A percentile compares a stretch with the other conserved stretches of the same genome.
Conservation (phyloP, 2,329 filamentous ascomycete species). For the Penicillium sp. region DNA sequence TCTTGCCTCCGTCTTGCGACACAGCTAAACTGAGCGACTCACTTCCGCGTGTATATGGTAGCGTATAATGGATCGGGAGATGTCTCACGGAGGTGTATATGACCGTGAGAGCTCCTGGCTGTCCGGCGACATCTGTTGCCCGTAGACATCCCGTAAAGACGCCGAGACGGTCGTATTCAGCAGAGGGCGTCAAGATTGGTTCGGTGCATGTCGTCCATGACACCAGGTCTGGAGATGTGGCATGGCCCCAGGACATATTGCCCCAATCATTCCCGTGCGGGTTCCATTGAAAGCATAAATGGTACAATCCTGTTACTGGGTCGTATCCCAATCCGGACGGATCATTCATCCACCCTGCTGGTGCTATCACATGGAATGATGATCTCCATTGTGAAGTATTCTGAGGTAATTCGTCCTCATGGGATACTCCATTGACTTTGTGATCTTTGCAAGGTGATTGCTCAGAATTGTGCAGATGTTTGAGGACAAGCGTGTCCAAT, state of each 20-base stretch:
- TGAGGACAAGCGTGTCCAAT: background rate
- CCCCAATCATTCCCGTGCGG: conserved; percentile 37
- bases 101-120: conserved; percentile 26
- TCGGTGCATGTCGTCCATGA: conserved; percentile 28
- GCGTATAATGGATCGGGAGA: conserved; percentile 36
- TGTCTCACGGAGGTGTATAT: conserved; percentile 37
- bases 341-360: conserved; percentile 40
- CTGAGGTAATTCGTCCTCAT: background rate
- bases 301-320: conserved; percentile 32
- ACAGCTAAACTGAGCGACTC: conserved; percentile 35
- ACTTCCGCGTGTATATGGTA: conserved; percentile 30
- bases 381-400: conserved; percentile 18
- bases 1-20: conserved; percentile 32
- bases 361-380: conserved; percentile 32
- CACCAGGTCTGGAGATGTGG: conserved; percentile 33
- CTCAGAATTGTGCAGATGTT: background rate
- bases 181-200: conserved; percentile 28
- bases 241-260: conserved; percentile 37
- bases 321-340: conserved; percentile 39
- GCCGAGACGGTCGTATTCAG: conserved; percentile 34
- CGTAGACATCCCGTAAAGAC: conserved; percentile 38
- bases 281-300: conserved; percentile 40
- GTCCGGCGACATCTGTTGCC: conserved; percentile 21
- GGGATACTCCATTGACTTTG: background rate
- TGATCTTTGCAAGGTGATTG: background rate